Conservation (phyloP, 108 stramenopile genomes). For the Pseudonitzschia multiseries region DNA sequence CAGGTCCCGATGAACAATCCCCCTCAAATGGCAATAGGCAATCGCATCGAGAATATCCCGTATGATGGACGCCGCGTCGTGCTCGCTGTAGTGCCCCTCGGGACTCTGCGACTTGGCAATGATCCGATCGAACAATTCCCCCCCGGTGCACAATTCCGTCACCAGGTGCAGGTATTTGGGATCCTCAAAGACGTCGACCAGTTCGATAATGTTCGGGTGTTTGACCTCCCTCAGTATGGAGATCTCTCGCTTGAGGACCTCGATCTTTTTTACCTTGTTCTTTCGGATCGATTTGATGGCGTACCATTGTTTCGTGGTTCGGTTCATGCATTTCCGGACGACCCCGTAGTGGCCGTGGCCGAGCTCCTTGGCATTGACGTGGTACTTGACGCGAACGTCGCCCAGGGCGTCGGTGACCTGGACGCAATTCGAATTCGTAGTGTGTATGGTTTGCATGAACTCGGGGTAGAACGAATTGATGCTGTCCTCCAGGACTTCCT, state of each 20-base stretch:
- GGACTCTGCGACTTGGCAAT: slow-evolving; percentile 88
- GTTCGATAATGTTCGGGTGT: slow-evolving; percentile 88
- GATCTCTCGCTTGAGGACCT: slow-evolving; percentile 87
- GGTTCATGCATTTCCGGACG: slow-evolving; percentile 89
- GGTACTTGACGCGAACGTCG: slow-evolving; percentile 84
- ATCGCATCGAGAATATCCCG: slow-evolving; percentile 91
- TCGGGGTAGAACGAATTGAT: background rate
- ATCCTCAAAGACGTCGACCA: slow-evolving; percentile 91
- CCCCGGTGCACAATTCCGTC: slow-evolving; percentile 94
- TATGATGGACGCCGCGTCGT: slow-evolving; percentile 86
- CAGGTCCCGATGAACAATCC: slow-evolving; percentile 95
- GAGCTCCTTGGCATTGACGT: slow-evolving; percentile 84
- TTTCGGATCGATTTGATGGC: slow-evolving; percentile 92
- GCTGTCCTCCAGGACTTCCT: background rate
- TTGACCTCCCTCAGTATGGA: slow-evolving; percentile 81
- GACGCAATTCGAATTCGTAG: slow-evolving; percentile 17
- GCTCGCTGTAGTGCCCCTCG: slow-evolving; percentile 93
- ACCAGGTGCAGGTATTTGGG: slow-evolving; percentile 81
- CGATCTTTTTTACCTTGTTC: slow-evolving; percentile 83
- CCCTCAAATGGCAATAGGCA: slow-evolving; percentile 93
- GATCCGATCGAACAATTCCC: slow-evolving; percentile 91
- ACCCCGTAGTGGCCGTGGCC: slow-evolving; percentile 92
- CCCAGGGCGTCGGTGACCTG: slow-evolving; percentile 80
- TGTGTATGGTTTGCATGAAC: background rate
- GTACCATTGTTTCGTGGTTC: slow-evolving; percentile 80